Evolutionary conservation across 2,329 filamentous ascomycete genomes (phyloP).

Genomic region (Sporothrix phasma): DNA sequence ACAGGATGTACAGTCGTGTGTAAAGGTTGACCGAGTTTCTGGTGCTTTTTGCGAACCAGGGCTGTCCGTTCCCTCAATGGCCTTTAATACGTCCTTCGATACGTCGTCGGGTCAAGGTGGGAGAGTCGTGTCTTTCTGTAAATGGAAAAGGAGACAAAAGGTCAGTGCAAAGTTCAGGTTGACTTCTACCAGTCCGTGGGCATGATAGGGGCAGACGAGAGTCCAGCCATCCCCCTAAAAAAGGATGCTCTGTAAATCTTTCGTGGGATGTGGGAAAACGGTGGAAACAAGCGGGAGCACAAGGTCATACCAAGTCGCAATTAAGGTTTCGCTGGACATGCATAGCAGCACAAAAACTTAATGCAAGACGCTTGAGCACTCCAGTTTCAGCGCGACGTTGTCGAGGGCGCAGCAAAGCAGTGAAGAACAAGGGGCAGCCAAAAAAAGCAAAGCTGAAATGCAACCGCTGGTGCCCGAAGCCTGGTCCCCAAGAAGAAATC

Average conservation of each 20-base stretch:
- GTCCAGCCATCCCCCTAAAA: conserved; percentile 2
- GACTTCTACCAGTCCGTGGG: not conserved
- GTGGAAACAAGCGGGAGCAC: not conserved
- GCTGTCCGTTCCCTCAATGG: conserved; percentile 13
- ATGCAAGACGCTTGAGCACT: conserved; percentile 3
- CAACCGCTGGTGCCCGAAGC: not conserved
- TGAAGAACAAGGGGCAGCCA: not conserved
- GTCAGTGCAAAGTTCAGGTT: conserved; percentile 16
- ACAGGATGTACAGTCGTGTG: not conserved
- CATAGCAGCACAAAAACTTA: conserved; percentile 8
- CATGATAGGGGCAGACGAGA: conserved; percentile 12
- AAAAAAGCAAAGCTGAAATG: conserved; percentile 4
- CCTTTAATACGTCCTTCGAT: conserved; percentile 24
- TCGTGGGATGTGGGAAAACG: conserved; percentile 2
- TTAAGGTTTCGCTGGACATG: conserved; percentile 16
- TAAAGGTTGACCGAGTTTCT: not conserved
- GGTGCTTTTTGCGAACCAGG: conserved; percentile 4
- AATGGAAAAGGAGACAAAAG: not conserved
- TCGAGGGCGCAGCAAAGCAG: conserved; percentile 3
- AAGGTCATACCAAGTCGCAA: conserved; percentile 14
- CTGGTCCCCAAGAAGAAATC: conserved; percentile 6
- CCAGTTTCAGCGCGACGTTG: conserved; percentile 9
- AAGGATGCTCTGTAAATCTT: not conserved
- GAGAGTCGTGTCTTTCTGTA: not conserved
- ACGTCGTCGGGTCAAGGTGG: not conserved